Evolutionary conservation across 1,284 basidiomycete genomes (phyloP).

Genomic region (Porogramme epimiltina): DNA sequence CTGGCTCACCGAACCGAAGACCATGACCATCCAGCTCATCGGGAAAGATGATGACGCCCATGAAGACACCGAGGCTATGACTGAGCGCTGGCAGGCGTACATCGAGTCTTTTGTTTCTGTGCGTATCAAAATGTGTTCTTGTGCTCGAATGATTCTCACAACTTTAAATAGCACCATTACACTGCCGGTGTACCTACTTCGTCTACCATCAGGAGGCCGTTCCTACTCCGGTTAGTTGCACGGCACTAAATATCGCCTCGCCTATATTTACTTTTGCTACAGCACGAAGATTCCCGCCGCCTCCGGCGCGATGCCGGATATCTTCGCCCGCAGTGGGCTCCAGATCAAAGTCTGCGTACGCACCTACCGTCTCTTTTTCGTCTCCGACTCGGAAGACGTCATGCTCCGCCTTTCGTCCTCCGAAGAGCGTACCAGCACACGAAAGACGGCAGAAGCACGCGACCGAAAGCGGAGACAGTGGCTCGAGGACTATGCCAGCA

Average conservation of each 20-base stretch:
- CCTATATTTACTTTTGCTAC: no score
- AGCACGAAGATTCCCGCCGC: constrained; percentile 20
- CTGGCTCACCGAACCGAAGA: constrained; percentile 76
- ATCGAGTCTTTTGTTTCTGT: constrained; percentile 88
- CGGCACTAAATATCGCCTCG: neutral
- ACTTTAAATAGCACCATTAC: constrained; percentile 44
- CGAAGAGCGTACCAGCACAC: constrained; percentile 35
- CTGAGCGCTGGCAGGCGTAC: constrained; percentile 88
- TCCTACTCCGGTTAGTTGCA: constrained; percentile 67
- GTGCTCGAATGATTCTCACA: neutral
- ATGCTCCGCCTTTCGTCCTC: constrained; percentile 44
- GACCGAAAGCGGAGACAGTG: constrained; percentile 28
- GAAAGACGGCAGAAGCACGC: constrained; percentile 22
- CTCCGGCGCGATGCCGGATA: constrained; percentile 19
- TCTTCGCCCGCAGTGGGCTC: constrained; percentile 55
- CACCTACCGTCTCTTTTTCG: constrained; percentile 86
- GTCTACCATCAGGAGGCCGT: constrained; percentile 64
- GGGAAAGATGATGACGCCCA: constrained; percentile 88
- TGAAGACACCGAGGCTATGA: constrained; percentile 83
- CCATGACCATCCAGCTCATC: constrained; percentile 83
- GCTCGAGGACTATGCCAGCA: constrained; percentile 31
- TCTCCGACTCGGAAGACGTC: constrained; percentile 71
- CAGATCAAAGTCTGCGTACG: constrained; percentile 86
- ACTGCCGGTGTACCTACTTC: constrained; percentile 50
- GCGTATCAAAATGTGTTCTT: constrained; percentile 24